Conservation (phyloP, 768 basidiomycete genomes). For the Hypholoma sublateritium region DNA sequence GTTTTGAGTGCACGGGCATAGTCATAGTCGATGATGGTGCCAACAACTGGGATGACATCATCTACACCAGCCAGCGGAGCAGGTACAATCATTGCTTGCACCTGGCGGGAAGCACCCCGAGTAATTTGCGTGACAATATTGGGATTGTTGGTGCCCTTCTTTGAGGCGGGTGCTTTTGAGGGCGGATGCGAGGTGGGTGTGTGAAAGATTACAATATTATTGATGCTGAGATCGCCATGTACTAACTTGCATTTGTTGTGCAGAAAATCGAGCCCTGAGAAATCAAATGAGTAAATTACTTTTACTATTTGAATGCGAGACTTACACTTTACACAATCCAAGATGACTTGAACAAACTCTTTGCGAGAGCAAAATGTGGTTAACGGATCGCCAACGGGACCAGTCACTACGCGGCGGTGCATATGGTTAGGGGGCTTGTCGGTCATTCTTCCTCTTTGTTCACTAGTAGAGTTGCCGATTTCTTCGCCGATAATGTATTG, state of each 20-base stretch:
- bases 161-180: background rate
- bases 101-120: background rate
- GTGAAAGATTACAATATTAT: conserved; percentile 9
- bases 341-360: conserved; percentile 1
- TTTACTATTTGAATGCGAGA: background rate
- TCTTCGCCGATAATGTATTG: conserved; percentile 5
- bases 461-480: background rate
- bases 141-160: background rate
- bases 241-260: conserved; percentile 3
- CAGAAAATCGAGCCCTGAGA: conserved; percentile 1
- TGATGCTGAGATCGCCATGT: conserved; percentile 8
- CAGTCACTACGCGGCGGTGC: conserved; percentile 10
- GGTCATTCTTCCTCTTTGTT: background rate
- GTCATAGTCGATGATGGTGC: conserved; percentile 10
- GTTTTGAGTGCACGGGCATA: conserved; percentile 8
- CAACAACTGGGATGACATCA: conserved; percentile 4
- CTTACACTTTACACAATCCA: conserved; percentile 10
- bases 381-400: conserved; percentile 10
- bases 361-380: conserved; percentile 8
- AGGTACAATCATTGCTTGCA: background rate
- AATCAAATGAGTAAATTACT: background rate
- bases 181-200: background rate
- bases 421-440: background rate
- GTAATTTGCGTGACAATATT: background rate
- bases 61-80: background rate